phyloP scores from a whole-genome alignment of 2,329 filamentous ascomycete genomes.

The Aspergillus flavus region DNA sequence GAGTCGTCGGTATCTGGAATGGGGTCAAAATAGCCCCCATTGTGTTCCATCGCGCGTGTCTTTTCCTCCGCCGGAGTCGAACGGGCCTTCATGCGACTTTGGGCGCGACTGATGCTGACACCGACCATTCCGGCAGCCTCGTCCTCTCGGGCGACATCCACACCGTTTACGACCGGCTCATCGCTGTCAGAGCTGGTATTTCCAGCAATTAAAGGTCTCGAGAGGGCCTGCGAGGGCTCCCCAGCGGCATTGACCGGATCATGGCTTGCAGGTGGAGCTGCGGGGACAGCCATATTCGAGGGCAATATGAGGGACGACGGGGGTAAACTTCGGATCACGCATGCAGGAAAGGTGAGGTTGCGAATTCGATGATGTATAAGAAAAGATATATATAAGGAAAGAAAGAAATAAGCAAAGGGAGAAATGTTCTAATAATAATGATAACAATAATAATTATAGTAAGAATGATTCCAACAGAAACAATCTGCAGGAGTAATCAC shows the following conservation, averaged over 20 bases:
- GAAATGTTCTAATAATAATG: neutral
- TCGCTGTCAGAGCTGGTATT: slow-evolving; percentile 39
- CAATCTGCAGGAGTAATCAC: slow-evolving; percentile 1
- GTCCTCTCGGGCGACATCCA: slow-evolving; percentile 34
- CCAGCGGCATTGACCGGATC: slow-evolving; percentile 9
- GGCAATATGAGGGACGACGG: neutral
- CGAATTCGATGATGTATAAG: neutral
- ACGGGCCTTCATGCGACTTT: slow-evolving; percentile 59
- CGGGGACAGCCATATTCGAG: slow-evolving; percentile 11
- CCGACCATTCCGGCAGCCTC: slow-evolving; percentile 52
- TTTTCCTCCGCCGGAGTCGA: slow-evolving; percentile 62
- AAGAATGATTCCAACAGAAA: neutral
- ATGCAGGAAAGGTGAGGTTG: slow-evolving; percentile 6
- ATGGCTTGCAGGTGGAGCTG: slow-evolving; percentile 8
- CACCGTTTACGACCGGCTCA: slow-evolving; percentile 19
- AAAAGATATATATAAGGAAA: neutral
- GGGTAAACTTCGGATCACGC: neutral
- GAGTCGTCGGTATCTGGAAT: slow-evolving; percentile 37
- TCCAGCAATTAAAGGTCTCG: slow-evolving; percentile 12
- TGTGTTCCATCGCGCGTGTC: slow-evolving; percentile 56
- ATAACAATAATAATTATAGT: neutral
- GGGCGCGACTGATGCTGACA: slow-evolving; percentile 60
- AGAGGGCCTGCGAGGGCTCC: slow-evolving; percentile 4
- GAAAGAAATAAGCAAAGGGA: slow-evolving; percentile 5
- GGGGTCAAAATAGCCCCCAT: slow-evolving; percentile 51